phyloP scores from a whole-genome alignment of 202 grass and related monocot genomes.

The Elaeis oleifera region DNA sequence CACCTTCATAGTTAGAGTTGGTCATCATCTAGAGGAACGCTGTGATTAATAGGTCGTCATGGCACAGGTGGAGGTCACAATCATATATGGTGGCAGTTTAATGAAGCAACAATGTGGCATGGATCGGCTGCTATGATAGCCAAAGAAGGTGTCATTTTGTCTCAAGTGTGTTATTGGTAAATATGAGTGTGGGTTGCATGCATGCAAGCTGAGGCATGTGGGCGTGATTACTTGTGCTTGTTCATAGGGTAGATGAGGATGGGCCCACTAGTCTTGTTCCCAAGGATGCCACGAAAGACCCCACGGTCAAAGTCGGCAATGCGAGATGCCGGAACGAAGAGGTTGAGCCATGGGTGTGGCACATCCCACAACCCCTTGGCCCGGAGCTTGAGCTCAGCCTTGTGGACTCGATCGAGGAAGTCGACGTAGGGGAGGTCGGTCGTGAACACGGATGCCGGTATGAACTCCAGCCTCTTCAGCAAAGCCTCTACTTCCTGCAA shows the following conservation, averaged over 20 bases:
- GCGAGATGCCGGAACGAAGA: conserved; percentile 86
- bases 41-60: no score
- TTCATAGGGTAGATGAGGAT: conserved; percentile 99
- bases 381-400: conserved; percentile 76
- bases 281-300: conserved; percentile 76
- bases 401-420: conserved; percentile 82
- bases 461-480: conserved; percentile 54
- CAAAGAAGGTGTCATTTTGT: background rate
- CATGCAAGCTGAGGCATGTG: conserved; percentile 2
- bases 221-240: conserved; percentile 52
- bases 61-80: no score
- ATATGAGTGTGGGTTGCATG: conserved; percentile 8
- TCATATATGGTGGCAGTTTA: no score
- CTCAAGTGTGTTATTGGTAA: background rate
- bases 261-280: conserved; percentile 61
- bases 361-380: conserved; percentile 89
- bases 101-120: no score
- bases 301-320: conserved; percentile 74
- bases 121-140: no score
- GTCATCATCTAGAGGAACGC: no score
- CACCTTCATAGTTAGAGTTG: no score
- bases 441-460: conserved; percentile 67
- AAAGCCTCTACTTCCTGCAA: conserved; percentile 66
- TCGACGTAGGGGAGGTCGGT: conserved; percentile 83
- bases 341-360: conserved; percentile 96